These are phyloP conservation scores for Gastrodia elata DNA, from an alignment of 106 monocot genomes.

Conservation along the genomic window DNA sequence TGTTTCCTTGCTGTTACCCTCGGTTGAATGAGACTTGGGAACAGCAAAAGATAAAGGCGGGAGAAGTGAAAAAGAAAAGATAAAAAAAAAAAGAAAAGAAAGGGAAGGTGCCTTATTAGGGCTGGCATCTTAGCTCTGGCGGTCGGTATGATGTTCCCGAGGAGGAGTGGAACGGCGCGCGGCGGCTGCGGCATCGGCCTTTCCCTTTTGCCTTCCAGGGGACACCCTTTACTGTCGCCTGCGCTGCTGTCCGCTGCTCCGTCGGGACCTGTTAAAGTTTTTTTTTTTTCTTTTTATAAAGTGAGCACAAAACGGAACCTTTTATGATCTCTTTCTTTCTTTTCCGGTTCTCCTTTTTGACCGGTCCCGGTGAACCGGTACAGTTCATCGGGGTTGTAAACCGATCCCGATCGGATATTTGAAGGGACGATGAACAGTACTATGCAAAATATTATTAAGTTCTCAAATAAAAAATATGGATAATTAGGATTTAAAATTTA, in stretches of 20 bases:
- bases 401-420: neutral
- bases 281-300: neutral
- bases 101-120: too few relatives aligned
- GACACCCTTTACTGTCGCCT: neutral
- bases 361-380: conserved; percentile 7
- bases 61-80: neutral
- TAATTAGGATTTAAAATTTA: too few relatives aligned
- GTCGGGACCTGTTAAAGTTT: conserved; percentile 5
- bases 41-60: too few relatives aligned
- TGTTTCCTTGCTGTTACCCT: neutral
- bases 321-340: neutral
- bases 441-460: too few relatives aligned
- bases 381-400: conserved; percentile 6
- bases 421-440: neutral
- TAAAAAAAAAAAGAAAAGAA: neutral
- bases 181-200: conserved; percentile 5
- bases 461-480: too few relatives aligned
- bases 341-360: neutral
- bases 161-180: conserved; percentile 5
- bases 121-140: neutral
- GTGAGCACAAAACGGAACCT: neutral
- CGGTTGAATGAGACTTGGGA: conserved; percentile 1
- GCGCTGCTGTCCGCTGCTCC: conserved; percentile 6
- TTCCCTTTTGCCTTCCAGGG: neutral
- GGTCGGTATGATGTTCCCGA: conserved; percentile 9